Percentiles rank a stretch among this genome's conserved stretches.
phyloP scores from a whole-genome alignment of 1,139 yeast species.

The Candida sp. region DNA sequence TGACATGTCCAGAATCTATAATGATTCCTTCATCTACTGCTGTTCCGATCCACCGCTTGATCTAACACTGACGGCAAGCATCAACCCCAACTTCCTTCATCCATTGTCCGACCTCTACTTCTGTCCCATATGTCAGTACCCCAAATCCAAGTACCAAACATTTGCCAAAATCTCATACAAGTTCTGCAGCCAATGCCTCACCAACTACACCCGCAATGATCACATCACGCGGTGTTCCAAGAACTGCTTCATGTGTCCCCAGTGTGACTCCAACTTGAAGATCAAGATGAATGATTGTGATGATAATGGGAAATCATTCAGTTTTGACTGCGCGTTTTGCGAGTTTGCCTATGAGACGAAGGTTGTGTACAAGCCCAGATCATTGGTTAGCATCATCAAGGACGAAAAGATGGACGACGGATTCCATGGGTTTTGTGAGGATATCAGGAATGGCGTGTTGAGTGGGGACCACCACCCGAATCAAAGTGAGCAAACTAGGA shows the following conservation, averaged over 20 bases:
- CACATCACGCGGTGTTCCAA: slow-evolving; percentile 29
- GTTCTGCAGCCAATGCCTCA: slow-evolving; percentile 43
- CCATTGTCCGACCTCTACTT: slow-evolving; percentile 27
- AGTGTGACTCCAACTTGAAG: slow-evolving; percentile 30
- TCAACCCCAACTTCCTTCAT: slow-evolving; percentile 8
- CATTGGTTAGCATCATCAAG: slow-evolving; percentile 33
- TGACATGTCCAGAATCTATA: slow-evolving; percentile 24
- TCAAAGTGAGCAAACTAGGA: slow-evolving; percentile 5
- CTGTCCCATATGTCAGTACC: slow-evolving; percentile 42
- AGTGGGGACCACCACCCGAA: not conserved
- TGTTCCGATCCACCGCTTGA: slow-evolving; percentile 14
- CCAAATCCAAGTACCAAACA: slow-evolving; percentile 32
- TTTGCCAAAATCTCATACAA: slow-evolving; percentile 26
- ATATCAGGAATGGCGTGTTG: slow-evolving; percentile 12
- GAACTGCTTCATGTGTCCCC: slow-evolving; percentile 47
- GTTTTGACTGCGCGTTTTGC: slow-evolving; percentile 38
- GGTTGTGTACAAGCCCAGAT: slow-evolving; percentile 37
- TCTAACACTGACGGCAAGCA: not conserved
- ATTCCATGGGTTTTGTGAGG: slow-evolving; percentile 12
- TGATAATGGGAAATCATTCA: slow-evolving; percentile 35
- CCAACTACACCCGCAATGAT: slow-evolving; percentile 30
- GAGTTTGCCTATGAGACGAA: slow-evolving; percentile 29
- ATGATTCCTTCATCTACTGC: slow-evolving; percentile 24
- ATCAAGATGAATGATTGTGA: slow-evolving; percentile 30
- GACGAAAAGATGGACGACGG: slow-evolving; percentile 16